Evolutionary conservation across 2,329 filamentous ascomycete genomes (phyloP), one percentile per base, ranked within the genome.

Genomic region (Monilinia laxa): DNA sequence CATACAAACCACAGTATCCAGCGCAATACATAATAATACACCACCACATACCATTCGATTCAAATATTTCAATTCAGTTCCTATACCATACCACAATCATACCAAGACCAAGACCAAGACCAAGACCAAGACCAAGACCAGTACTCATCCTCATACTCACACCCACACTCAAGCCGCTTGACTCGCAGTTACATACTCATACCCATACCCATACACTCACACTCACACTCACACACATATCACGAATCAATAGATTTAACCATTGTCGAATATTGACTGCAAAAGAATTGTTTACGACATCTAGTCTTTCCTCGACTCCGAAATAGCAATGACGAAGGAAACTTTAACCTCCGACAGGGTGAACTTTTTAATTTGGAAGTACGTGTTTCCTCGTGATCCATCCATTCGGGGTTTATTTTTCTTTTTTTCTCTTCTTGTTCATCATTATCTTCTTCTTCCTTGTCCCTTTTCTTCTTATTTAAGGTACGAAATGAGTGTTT

Each of bases 341-440:
- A 66, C 68, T 45, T 81, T 89, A 75, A 84, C 87, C 82, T 87
- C 85, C 72, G 83, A 89, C 78, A 83, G 85, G 81, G 81, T 89
- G 82, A 89, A 89, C 81, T 89, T 86, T 82, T 83, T 89, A 78
- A 83, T 89, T 77, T 89, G 87, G 87, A 87, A 85, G 87, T 89
- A 82, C 79, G 86, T 76, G 70, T 73, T 71, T 72, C 68, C 71
- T 72, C 71, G 70, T 75, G 72, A 73, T 75, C 73, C 70, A 68
- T 71, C 65, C 63, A 56, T 66, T 72, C 67, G 66, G 68, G 28
- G 4, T 28, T 28, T 28, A 28, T 28, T 28, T 28, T 28, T 38
- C 23, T 20, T 40, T 16, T 23, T 18, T 18, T 28, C 4, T n/a
- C 23, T 42, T 23, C 9, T 40, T 9, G 11, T 49, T 52, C 3